Evolutionary conservation across 164 flowering plant species (phyloP).

Genomic region (Chimonanthus praecox): DNA sequence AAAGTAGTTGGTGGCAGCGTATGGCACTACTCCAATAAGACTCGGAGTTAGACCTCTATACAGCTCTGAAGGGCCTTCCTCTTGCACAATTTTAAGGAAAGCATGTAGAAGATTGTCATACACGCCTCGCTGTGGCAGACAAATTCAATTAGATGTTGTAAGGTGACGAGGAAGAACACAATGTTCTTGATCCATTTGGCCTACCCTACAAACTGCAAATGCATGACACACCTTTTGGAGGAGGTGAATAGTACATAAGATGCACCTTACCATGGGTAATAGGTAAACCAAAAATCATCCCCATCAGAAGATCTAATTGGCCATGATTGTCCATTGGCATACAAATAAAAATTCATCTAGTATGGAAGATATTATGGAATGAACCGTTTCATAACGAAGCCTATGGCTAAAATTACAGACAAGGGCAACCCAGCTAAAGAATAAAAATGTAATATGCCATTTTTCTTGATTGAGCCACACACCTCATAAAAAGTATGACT

Average conservation of each 20-base stretch:
- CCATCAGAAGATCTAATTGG: not conserved
- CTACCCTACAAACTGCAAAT: not conserved
- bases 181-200: not conserved
- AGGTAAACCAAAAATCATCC: not conserved
- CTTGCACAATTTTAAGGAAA: constrained; percentile 66
- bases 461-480: not conserved
- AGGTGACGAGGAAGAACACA: not conserved
- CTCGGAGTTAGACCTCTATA: constrained; percentile 94
- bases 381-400: not conserved
- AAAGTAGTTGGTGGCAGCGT: constrained; percentile 88
- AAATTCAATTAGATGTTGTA: not conserved
- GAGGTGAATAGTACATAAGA: not conserved
- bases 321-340: not conserved
- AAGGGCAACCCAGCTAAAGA: not conserved
- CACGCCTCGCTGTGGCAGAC: constrained; percentile 53
- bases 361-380: not conserved
- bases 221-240: not conserved
- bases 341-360: not conserved
- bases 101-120: constrained; percentile 75
- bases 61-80: constrained; percentile 81
- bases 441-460: not conserved
- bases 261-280: not conserved
- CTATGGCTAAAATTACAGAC: not conserved
- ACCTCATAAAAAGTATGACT: not conserved
- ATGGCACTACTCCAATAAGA: constrained; percentile 88